Evolutionary conservation across 164 flowering plant species (phyloP).

Genomic region (Paratinospora sagittata): DNA sequence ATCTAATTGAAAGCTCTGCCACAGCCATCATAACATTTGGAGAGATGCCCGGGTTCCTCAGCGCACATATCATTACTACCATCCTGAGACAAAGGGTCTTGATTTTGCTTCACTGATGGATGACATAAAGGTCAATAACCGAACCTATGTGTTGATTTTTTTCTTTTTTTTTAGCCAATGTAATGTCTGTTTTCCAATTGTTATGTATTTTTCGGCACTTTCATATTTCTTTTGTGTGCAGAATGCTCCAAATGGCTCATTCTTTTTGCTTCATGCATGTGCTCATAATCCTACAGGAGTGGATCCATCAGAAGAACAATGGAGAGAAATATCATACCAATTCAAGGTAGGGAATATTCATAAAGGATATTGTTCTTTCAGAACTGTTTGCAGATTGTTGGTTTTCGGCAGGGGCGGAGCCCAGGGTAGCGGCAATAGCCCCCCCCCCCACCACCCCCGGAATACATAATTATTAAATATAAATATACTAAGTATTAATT

Average conservation of each 20-base stretch:
- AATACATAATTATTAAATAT: too few relatives aligned
- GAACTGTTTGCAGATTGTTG: background rate
- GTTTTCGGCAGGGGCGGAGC: too few relatives aligned
- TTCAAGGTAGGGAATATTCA: slow-evolving; percentile 45
- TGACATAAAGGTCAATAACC: slow-evolving; percentile 60
- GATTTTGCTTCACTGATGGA: slow-evolving; percentile 81
- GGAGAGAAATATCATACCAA: slow-evolving; percentile 85
- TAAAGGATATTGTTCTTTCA: background rate
- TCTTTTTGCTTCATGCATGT: slow-evolving; percentile 95
- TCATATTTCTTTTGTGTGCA: slow-evolving; percentile 19
- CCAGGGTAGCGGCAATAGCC: too few relatives aligned
- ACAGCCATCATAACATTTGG: slow-evolving; percentile 97
- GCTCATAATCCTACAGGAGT: slow-evolving; percentile 99
- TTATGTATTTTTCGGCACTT: background rate
- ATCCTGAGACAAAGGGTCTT: slow-evolving; percentile 72
- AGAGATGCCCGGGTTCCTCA: slow-evolving; percentile 90
- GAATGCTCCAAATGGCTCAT: slow-evolving; percentile 96
- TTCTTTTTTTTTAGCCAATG: background rate
- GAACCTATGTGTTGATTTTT: background rate
- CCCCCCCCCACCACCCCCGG: too few relatives aligned
- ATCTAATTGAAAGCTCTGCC: slow-evolving; percentile 14
- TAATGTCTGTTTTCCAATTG: background rate
- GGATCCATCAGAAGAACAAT: slow-evolving; percentile 91
- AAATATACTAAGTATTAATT: too few relatives aligned
- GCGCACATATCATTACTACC: slow-evolving; percentile 79